Percentiles rank a stretch among this genome's conserved stretches.
phyloP scores from a whole-genome alignment of 768 basidiomycete species.

The Termitomyces sp. region DNA sequence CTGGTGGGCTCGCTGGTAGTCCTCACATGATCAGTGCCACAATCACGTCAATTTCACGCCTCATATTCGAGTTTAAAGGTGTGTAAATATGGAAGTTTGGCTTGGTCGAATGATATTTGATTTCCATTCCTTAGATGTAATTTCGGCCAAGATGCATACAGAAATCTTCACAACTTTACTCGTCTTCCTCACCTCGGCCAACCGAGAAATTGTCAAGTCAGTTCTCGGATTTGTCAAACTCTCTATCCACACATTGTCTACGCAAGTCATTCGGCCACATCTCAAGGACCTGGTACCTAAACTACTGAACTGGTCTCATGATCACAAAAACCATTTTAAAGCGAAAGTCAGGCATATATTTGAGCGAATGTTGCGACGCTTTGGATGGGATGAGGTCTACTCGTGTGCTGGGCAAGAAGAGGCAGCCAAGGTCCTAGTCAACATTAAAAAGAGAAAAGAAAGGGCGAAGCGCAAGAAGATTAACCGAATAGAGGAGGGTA shows the following conservation, averaged over 20 bases:
- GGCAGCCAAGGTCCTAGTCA: slow-evolving; percentile 81
- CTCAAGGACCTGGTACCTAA: slow-evolving; percentile 76
- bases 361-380: slow-evolving; percentile 89
- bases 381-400: slow-evolving; percentile 82
- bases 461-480: slow-evolving; percentile 86
- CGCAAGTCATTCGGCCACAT: slow-evolving; percentile 68
- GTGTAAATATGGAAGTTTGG: slow-evolving; percentile 8
- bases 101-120: neutral
- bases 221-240: slow-evolving; percentile 94
- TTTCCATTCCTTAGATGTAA: slow-evolving; percentile 40
- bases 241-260: slow-evolving; percentile 77
- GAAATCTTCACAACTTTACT: slow-evolving; percentile 84
- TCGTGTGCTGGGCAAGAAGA: slow-evolving; percentile 71
- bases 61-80: slow-evolving; percentile 97
- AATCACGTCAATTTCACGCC: slow-evolving; percentile 87
- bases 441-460: slow-evolving; percentile 95
- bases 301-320: slow-evolving; percentile 88
- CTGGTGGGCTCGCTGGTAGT: slow-evolving; percentile 86
- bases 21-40: slow-evolving; percentile 99
- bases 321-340: slow-evolving; percentile 99
- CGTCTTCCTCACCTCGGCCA: slow-evolving; percentile 88
- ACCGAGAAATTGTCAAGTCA: slow-evolving; percentile 97
- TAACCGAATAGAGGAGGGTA: slow-evolving; percentile 50
- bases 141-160: slow-evolving; percentile 65
- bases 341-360: slow-evolving; percentile 95